Percentiles rank a stretch among this genome's conserved stretches.
Evolutionary conservation across 2,329 filamentous ascomycete species (phyloP).

Genomic region (Paracorniculantispora psalliotae): DNA sequence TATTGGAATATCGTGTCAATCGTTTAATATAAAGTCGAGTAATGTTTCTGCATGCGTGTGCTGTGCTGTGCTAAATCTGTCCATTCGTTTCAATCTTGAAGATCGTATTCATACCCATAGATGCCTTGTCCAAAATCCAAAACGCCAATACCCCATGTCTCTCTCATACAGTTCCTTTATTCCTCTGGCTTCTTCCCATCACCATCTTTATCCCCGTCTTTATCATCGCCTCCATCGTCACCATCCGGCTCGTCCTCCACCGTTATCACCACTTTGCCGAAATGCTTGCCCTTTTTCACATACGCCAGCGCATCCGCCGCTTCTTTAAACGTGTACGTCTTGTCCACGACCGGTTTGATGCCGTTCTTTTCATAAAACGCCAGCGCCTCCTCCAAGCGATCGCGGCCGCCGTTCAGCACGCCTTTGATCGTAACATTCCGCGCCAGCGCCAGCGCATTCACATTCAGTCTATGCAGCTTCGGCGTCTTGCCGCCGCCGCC

Average conservation of each 20-base stretch:
- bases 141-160: neutral
- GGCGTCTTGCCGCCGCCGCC: slow-evolving; percentile 14
- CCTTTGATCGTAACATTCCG: slow-evolving; percentile 34
- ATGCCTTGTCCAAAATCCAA: neutral
- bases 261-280: slow-evolving; percentile 53
- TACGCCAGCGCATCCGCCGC: slow-evolving; percentile 47
- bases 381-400: slow-evolving; percentile 51
- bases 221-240: neutral
- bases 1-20: neutral
- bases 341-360: slow-evolving; percentile 45
- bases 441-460: slow-evolving; percentile 7
- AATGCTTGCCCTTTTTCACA: slow-evolving; percentile 47
- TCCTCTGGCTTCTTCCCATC: neutral
- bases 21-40: too few species aligned
- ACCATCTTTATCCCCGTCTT: too few species aligned
- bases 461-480: slow-evolving; percentile 36
- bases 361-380: slow-evolving; percentile 38
- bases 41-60: too few species aligned
- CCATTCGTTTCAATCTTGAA: neutral
- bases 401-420: slow-evolving; percentile 56
- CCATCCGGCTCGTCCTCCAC: slow-evolving; percentile 24
- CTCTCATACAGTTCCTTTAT: neutral
- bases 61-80: too few species aligned
- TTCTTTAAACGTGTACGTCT: slow-evolving; percentile 42
- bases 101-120: neutral